A percentile compares a stretch with the other conserved stretches of the same genome.
These are phyloP conservation scores for Candida pseudocylindracea DNA, from an alignment of 1,139 yeast species.

Conservation along the genomic window DNA sequence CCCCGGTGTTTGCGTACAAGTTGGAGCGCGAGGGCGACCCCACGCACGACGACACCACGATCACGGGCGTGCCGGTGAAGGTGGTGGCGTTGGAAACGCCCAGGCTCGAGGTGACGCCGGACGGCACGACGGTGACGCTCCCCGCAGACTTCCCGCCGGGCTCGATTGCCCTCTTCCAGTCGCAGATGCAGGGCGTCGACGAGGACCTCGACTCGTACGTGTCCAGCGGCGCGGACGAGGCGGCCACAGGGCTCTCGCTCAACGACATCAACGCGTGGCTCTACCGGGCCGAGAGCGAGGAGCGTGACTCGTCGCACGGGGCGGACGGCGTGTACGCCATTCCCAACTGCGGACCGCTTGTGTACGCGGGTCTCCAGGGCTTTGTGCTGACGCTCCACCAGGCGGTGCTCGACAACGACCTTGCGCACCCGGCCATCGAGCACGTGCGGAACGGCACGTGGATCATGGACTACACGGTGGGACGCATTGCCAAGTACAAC, in stretches of 20 bases:
- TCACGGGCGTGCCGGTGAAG: slow-evolving; percentile 43
- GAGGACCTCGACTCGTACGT: slow-evolving; percentile 36
- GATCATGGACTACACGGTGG: slow-evolving; percentile 65
- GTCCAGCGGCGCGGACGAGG: slow-evolving; percentile 53
- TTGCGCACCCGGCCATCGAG: slow-evolving; percentile 66
- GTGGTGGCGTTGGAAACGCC: slow-evolving; percentile 15
- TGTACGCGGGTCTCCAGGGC: slow-evolving; percentile 85
- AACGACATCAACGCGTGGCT: slow-evolving; percentile 56
- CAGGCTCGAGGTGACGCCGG: slow-evolving; percentile 13
- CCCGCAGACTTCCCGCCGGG: slow-evolving; percentile 64
- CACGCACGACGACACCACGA: slow-evolving; percentile 14
- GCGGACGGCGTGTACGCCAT: slow-evolving; percentile 47
- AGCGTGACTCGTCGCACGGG: slow-evolving; percentile 60
- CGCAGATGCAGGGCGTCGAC: slow-evolving; percentile 38
- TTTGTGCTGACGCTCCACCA: slow-evolving; percentile 55
- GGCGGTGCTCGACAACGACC: slow-evolving; percentile 45
- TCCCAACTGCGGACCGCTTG: slow-evolving; percentile 52
- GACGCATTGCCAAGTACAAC: slow-evolving; percentile 37
- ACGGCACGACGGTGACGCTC: slow-evolving; percentile 27
- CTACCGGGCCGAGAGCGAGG: slow-evolving; percentile 72
- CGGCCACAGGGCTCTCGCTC: slow-evolving; percentile 35
- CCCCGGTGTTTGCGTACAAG: slow-evolving; percentile 34
- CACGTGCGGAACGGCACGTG: slow-evolving; percentile 70
- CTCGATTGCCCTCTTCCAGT: slow-evolving; percentile 65
- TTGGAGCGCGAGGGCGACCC: slow-evolving; percentile 31